Evolutionary conservation across 2,329 filamentous ascomycete species (phyloP), one percentile per base, ranked within the genome.

Genomic region (Fusarium xyrophilum): DNA sequence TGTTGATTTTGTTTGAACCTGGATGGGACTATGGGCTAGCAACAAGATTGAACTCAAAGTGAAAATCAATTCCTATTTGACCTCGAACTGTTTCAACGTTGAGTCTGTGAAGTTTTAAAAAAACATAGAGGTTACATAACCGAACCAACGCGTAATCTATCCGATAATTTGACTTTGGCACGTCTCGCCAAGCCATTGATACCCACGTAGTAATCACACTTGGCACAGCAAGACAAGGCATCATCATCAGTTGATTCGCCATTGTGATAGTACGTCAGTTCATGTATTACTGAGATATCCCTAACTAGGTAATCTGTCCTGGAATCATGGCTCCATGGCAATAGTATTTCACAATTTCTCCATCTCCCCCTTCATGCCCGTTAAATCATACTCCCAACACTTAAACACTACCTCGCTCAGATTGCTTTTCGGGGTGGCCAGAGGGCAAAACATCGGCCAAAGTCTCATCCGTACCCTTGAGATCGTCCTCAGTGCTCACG

Each of bases 381-480:
- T 28, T 60, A 60, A 5, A 43, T 35, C n/a, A 23, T 19, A 32
- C 2, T 13, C 14, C 15, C 6, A 10, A 23, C 10, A 7, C 3
- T 44, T 46, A 63, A 36, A 67, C 54, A 30, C 54, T 59, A 9
- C 36, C 40, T 39, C 43, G 52, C 23, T 65, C 62, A 1, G 47
- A 40, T 21, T 60, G 56, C 68, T 73, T 73, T 52, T 68, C 68
- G 4, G 36, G 61, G 11, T 63, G 65, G 15, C 48, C 47, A n/a
- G 47, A 40, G 10, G 71, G 71, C 14, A 74, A n/a, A 3, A 97
- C 90, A 70, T 97, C 92, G 28, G 86, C 87, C 19, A 90, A 75
- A 0, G 91, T 96, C 85, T 96, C 92, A 74, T 97, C 93, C 23
- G 91, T 93, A 78, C 93, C 94, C 76, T 89, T 88, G 52, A 97